These are phyloP conservation scores for Albizia julibrissin DNA, from an alignment of 306 rosid species.

Conservation along the genomic window DNA sequence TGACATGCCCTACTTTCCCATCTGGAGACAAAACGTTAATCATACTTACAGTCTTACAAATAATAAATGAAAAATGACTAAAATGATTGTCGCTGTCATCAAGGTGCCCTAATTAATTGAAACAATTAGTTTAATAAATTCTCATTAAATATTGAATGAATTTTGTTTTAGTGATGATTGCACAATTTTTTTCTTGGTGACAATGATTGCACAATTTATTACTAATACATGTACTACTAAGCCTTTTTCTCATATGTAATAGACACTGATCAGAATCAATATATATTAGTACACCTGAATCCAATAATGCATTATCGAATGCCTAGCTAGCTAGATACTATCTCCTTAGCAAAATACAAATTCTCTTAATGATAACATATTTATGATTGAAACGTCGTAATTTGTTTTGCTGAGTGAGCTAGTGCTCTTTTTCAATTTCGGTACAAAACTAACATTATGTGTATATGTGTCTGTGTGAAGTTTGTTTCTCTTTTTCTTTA, in stretches of 20 bases:
- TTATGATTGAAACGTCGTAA: too few species aligned
- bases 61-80: not conserved
- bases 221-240: not conserved
- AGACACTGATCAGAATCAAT: not conserved
- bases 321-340: not conserved
- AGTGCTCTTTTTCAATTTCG: not conserved
- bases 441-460: not conserved
- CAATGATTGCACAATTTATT: not conserved
- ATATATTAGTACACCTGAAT: not conserved
- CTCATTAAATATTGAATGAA: not conserved
- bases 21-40: not conserved
- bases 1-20: not conserved
- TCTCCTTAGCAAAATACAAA: not conserved
- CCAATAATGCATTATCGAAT: not conserved
- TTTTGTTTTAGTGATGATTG: not conserved
- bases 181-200: not conserved
- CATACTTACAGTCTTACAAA: not conserved
- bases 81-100: not conserved
- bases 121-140: not conserved
- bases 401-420: too few species aligned
- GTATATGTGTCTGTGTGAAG: too few species aligned
- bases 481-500: not conserved
- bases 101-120: not conserved
- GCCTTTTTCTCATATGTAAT: too few species aligned
- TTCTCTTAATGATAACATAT: not conserved